Evolutionary conservation across 2,329 filamentous ascomycete species (phyloP), one percentile per base, ranked within the genome.

Genomic region (Cadophora luteo-olivacea): DNA sequence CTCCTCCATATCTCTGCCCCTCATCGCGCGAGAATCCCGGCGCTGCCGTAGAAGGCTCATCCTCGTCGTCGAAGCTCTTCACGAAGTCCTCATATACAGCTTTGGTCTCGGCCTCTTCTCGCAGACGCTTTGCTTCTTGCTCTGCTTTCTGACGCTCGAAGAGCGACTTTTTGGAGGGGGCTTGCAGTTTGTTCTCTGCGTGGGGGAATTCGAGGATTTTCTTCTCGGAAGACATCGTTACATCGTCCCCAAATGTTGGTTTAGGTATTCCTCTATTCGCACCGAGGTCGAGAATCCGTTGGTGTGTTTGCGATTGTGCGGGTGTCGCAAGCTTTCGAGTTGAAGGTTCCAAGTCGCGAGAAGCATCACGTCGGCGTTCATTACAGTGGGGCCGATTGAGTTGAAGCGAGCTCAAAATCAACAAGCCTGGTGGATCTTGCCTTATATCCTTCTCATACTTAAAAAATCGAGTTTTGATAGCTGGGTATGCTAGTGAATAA

Each of bases 91-190:
- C 89, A 79, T 94, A 92, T 0, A 94, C 93, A 29, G 93, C 93
- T 25, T 92, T 92, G 7, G 92, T 97, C 81, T 97, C 94, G 73
- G 91, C 93, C 76, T 91, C 91, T 80, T 97, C 94, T 73, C 93
- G 87, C 74, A 88, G 86, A 68, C 92, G 90, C 82, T 97, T 97
- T 29, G 93, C 93, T 83, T 97, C 93, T 67, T 92, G 92, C 78
- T 97, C 93, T 69, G 92, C 92, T 79, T 92, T 93, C 79, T 97
- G 92, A 75, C 91, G 90, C 81, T 97, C 94, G 78, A 97, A 97
- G 32, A 91, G 86, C 24, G 93, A 97, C 78, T 96, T 92, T 80
- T 94, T 96, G 70, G 90, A 86, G 0, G 92, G 89, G 61, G 92
- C 92, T 66, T 91, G 88, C 62, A 96, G 88, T 80, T 97, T 97